Conservation (phyloP, 352 stramenopile genomes). For the Globisporangium apiculatum region DNA sequence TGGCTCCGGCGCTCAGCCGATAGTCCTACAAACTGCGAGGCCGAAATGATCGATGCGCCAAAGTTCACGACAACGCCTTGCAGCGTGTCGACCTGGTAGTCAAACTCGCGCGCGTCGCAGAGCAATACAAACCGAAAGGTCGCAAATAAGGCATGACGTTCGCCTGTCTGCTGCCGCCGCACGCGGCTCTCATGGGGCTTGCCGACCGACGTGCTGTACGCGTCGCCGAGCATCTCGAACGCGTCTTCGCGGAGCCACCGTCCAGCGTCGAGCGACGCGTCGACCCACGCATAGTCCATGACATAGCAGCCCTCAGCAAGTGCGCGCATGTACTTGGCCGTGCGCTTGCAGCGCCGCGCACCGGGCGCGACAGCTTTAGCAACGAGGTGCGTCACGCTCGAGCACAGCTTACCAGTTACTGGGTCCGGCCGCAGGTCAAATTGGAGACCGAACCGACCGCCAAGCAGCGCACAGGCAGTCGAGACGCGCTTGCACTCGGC, state of each 20-base stretch:
- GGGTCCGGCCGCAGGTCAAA: slow-evolving; percentile 63
- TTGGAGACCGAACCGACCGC: slow-evolving; percentile 60
- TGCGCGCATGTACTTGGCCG: slow-evolving; percentile 82
- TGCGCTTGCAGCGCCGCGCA: slow-evolving; percentile 62
- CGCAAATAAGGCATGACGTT: slow-evolving; percentile 70
- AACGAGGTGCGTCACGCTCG: slow-evolving; percentile 72
- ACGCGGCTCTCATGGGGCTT: slow-evolving; percentile 64
- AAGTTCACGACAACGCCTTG: slow-evolving; percentile 59
- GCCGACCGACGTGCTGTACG: slow-evolving; percentile 62
- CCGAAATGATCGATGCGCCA: slow-evolving; percentile 40
- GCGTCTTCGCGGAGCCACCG: slow-evolving; percentile 62
- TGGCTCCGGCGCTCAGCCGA: slow-evolving; percentile 15
- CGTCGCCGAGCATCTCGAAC: slow-evolving; percentile 77
- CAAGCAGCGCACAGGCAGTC: slow-evolving; percentile 48
- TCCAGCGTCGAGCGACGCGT: slow-evolving; percentile 47
- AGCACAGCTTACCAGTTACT: slow-evolving; percentile 26
- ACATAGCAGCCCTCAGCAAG: slow-evolving; percentile 67
- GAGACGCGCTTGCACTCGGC: slow-evolving; percentile 50
- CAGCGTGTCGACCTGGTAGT: slow-evolving; percentile 65
- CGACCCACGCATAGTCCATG: slow-evolving; percentile 72
- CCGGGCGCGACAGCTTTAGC: slow-evolving; percentile 41
- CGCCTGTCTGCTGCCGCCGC: slow-evolving; percentile 34
- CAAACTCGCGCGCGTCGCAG: slow-evolving; percentile 57
- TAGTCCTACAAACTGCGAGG: slow-evolving; percentile 19
- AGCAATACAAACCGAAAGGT: slow-evolving; percentile 73